Conservation (phyloP, 768 basidiomycete genomes). For the Boletus rubescentipes region DNA sequence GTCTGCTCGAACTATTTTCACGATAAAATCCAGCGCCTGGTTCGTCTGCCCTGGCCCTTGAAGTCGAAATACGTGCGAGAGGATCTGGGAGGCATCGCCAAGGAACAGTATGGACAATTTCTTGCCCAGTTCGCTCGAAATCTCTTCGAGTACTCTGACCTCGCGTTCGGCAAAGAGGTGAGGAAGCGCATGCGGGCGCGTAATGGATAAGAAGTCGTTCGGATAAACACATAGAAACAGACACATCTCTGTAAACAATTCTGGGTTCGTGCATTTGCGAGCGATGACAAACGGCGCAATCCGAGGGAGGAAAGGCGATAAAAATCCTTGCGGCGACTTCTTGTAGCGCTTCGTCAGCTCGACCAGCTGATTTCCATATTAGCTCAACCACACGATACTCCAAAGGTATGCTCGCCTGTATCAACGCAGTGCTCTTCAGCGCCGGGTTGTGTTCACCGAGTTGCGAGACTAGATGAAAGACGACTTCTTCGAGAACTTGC, state of each 20-base stretch:
- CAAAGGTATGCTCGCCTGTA: conserved; percentile 48
- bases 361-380: conserved; percentile 46
- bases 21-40: conserved; percentile 60
- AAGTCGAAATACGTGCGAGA: conserved; percentile 67
- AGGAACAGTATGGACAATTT: conserved; percentile 52
- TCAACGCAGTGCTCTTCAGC: conserved; percentile 64
- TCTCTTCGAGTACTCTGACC: conserved; percentile 52
- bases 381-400: neutral
- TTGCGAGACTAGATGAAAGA: conserved; percentile 64
- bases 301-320: conserved; percentile 67
- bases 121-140: conserved; percentile 53
- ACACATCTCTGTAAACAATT: conserved; percentile 61
- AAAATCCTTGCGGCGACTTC: conserved; percentile 62
- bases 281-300: conserved; percentile 66
- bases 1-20: conserved; percentile 53
- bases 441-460: conserved; percentile 68
- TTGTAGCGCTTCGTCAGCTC: conserved; percentile 55
- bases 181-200: conserved; percentile 66
- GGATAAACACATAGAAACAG: conserved; percentile 61
- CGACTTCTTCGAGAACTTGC: conserved; percentile 55
- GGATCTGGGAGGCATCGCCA: conserved; percentile 55
- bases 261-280: conserved; percentile 57
- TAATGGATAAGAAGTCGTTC: conserved; percentile 61
- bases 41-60: conserved; percentile 53
- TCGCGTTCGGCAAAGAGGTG: conserved; percentile 65